phyloP scores from a whole-genome alignment of 164 flowering plant species.

The Berberis thunbergii region DNA sequence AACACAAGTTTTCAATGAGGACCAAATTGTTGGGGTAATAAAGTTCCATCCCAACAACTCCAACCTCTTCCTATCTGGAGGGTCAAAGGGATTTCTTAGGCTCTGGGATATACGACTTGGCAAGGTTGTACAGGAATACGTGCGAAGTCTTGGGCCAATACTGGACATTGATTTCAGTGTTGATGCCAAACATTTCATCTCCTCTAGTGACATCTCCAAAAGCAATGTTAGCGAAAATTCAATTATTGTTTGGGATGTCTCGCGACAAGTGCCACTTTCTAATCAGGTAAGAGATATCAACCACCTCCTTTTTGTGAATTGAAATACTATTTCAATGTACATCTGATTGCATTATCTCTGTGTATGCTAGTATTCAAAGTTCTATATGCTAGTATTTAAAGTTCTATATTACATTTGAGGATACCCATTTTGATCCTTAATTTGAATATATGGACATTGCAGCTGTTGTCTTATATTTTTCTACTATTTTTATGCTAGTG shows the following conservation, averaged over 20 bases:
- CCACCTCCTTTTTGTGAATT: neutral
- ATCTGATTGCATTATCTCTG: too few relatives aligned
- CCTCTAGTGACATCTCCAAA: slow-evolving; percentile 73
- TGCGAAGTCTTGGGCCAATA: slow-evolving; percentile 61
- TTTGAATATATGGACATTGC: too few relatives aligned
- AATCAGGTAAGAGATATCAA: slow-evolving; percentile 53
- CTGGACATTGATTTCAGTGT: slow-evolving; percentile 67
- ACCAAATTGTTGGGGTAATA: slow-evolving; percentile 59
- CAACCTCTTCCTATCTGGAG: slow-evolving; percentile 79
- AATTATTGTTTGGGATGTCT: slow-evolving; percentile 84
- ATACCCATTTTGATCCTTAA: too few relatives aligned
- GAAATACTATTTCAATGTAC: neutral
- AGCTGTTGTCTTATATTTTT: too few relatives aligned
- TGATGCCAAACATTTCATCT: slow-evolving; percentile 61
- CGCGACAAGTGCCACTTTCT: slow-evolving; percentile 74
- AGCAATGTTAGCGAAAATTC: slow-evolving; percentile 77
- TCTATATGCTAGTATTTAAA: too few relatives aligned
- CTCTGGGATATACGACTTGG: slow-evolving; percentile 78
- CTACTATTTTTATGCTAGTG: too few relatives aligned
- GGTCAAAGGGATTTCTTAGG: slow-evolving; percentile 59
- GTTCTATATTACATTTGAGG: too few relatives aligned
- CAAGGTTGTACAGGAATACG: slow-evolving; percentile 49
- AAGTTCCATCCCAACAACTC: slow-evolving; percentile 62
- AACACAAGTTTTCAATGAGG: slow-evolving; percentile 52
- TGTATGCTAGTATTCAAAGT: too few relatives aligned